A percentile compares a stretch with the other conserved stretches of the same genome.
phyloP scores from a whole-genome alignment of 2,329 filamentous ascomycete species.

The Alternaria sp. region DNA sequence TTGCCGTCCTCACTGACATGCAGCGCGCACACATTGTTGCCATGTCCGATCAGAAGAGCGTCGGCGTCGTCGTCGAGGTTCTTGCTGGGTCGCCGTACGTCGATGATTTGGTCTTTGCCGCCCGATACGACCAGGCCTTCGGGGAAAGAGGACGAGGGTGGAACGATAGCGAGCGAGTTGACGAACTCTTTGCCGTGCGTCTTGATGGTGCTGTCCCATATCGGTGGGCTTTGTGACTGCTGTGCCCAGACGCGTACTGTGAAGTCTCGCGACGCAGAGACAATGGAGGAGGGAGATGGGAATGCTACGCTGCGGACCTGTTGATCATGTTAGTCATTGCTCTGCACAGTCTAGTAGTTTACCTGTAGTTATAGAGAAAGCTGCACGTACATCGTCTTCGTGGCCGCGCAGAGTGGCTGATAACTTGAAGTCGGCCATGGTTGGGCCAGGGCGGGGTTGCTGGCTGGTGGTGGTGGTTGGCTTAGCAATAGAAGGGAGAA shows the following conservation, averaged over 20 bases:
- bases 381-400: conserved; percentile 78
- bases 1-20: conserved; percentile 75
- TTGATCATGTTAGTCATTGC: not conserved
- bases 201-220: conserved; percentile 78
- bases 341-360: no score
- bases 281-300: conserved; percentile 71
- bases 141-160: conserved; percentile 70
- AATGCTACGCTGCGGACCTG: conserved; percentile 89
- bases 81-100: conserved; percentile 77
- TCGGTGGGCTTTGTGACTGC: conserved; percentile 67
- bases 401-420: conserved; percentile 89
- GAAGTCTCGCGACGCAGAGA: conserved; percentile 90
- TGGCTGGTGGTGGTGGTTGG: conserved; percentile 9
- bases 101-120: conserved; percentile 91
- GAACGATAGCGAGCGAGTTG: conserved; percentile 81
- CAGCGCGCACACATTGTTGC: conserved; percentile 84
- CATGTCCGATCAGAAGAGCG: conserved; percentile 83
- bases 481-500: conserved; percentile 16
- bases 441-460: conserved; percentile 34
- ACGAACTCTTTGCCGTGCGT: conserved; percentile 84
- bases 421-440: conserved; percentile 87
- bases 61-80: conserved; percentile 78
- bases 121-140: conserved; percentile 86
- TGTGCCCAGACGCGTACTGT: conserved; percentile 88
- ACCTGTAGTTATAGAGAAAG: not conserved